These are phyloP conservation scores for Penicillium janthinellum DNA, from an alignment of 2,329 filamentous ascomycete species.

Conservation along the genomic window DNA sequence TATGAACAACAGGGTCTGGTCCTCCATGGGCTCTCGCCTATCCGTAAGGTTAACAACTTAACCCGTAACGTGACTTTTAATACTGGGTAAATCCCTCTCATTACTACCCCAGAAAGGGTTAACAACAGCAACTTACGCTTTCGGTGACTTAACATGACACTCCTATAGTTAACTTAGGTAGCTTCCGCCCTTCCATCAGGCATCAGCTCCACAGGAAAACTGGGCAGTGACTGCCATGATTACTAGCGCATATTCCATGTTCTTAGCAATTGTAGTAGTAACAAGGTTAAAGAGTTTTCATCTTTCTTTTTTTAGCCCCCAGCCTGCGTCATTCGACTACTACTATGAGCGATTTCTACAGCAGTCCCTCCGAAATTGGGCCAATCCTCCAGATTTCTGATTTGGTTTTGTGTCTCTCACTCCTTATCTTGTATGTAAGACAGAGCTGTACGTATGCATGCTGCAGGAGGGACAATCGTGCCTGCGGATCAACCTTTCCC, in stretches of 20 bases:
- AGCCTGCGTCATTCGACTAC: not conserved
- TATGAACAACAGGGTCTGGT: not conserved
- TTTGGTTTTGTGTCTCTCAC: not conserved
- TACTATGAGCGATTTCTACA: conserved; percentile 15
- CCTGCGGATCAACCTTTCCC: conserved; percentile 3
- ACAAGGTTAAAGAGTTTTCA: not conserved
- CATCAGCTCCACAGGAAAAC: not conserved
- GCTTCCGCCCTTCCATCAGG: not conserved
- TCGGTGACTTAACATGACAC: not conserved
- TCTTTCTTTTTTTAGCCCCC: not conserved
- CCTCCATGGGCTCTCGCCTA: not conserved
- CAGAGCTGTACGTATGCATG: not conserved
- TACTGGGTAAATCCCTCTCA: not conserved
- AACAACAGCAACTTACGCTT: not conserved
- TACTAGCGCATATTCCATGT: not conserved
- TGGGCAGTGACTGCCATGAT: not conserved
- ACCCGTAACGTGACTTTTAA: not conserved
- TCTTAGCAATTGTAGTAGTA: not conserved
- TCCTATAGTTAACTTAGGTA: not conserved
- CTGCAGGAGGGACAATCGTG: conserved; percentile 7
- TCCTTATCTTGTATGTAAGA: too few species aligned
- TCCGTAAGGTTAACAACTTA: not conserved
- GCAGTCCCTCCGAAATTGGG: not conserved
- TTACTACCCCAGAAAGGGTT: not conserved
- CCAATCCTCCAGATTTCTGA: not conserved